Percentiles rank a stretch among this genome's conserved stretches.
These are phyloP conservation scores for Kwoniella botswanensis DNA, from an alignment of 768 basidiomycete genomes.

Conservation along the genomic window DNA sequence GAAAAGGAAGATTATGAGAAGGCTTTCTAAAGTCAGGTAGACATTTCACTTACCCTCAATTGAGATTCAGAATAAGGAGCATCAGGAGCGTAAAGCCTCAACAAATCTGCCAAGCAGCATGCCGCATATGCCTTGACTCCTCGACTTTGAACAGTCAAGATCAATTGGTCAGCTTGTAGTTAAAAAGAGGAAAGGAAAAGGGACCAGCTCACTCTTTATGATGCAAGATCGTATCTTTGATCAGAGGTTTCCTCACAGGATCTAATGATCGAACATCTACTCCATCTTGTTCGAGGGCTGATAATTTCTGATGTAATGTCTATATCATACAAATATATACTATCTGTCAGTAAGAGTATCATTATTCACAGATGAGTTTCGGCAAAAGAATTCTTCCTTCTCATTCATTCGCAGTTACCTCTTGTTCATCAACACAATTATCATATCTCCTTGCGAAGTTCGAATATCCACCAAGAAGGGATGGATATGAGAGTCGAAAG, in stretches of 20 bases:
- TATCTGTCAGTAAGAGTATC: background rate
- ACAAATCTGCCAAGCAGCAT: slow-evolving; percentile 91
- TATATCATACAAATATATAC: slow-evolving; percentile 22
- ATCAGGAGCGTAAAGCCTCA: slow-evolving; percentile 92
- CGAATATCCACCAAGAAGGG: too few relatives aligned
- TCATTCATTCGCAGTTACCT: background rate
- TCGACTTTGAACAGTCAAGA: slow-evolving; percentile 56
- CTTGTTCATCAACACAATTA: too few relatives aligned
- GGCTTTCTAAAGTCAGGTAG: background rate
- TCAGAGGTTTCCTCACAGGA: slow-evolving; percentile 75
- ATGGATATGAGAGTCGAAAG: too few relatives aligned
- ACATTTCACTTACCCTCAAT: slow-evolving; percentile 62
- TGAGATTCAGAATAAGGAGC: slow-evolving; percentile 90
- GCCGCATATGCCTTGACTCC: slow-evolving; percentile 95
- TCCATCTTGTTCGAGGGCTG: slow-evolving; percentile 82
- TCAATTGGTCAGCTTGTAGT: too few relatives aligned
- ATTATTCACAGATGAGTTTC: too few relatives aligned
- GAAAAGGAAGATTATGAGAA: background rate
- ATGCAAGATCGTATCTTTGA: slow-evolving; percentile 76
- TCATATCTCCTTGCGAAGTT: too few relatives aligned
- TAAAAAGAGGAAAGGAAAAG: too few relatives aligned
- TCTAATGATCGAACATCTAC: slow-evolving; percentile 76
- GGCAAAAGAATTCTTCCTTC: background rate
- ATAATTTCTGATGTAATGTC: slow-evolving; percentile 63
- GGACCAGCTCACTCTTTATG: slow-evolving; percentile 72